Evolutionary conservation across 768 basidiomycete species (phyloP).

Genomic region (Lactarius quietus): DNA sequence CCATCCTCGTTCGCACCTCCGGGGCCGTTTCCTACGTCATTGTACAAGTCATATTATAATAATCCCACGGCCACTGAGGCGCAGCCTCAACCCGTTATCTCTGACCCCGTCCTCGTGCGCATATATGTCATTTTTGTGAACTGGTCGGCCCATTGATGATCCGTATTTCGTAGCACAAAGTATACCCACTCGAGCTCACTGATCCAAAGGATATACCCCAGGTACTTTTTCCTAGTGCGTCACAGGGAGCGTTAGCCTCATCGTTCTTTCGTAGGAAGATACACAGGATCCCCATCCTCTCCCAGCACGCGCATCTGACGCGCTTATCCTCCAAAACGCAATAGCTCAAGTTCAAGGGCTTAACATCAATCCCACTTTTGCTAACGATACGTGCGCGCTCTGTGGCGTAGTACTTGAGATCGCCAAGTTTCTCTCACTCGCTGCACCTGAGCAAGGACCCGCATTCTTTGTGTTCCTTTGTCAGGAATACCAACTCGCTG

Average conservation of each 20-base stretch:
- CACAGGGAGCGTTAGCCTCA: neutral
- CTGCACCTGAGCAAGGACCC: conserved; percentile 59
- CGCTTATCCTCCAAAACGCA: conserved; percentile 48
- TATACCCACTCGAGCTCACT: conserved; percentile 60
- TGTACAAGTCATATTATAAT: conserved; percentile 66
- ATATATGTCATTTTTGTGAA: neutral
- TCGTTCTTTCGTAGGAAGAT: conserved; percentile 40
- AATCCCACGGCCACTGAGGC: conserved; percentile 65
- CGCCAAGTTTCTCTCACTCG: conserved; percentile 62
- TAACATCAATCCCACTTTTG: conserved; percentile 49
- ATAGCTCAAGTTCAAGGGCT: conserved; percentile 56
- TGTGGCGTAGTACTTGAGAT: conserved; percentile 61
- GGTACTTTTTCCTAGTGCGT: conserved; percentile 29
- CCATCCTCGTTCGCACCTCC: conserved; percentile 55
- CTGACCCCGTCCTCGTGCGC: conserved; percentile 62
- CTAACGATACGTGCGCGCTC: conserved; percentile 49
- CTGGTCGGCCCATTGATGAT: conserved; percentile 7
- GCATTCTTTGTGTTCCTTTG: conserved; percentile 57
- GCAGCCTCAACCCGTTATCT: conserved; percentile 74
- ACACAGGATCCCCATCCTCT: conserved; percentile 62
- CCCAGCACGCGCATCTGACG: conserved; percentile 51
- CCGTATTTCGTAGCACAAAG: conserved; percentile 42
- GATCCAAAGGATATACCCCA: conserved; percentile 57
- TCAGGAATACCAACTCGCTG: conserved; percentile 48
- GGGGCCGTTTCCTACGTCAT: conserved; percentile 61